Percentiles rank a stretch among this genome's conserved stretches.
Conservation (phyloP, 2,329 filamentous ascomycete genomes). For the Coniosporium tulheliwenetii region DNA sequence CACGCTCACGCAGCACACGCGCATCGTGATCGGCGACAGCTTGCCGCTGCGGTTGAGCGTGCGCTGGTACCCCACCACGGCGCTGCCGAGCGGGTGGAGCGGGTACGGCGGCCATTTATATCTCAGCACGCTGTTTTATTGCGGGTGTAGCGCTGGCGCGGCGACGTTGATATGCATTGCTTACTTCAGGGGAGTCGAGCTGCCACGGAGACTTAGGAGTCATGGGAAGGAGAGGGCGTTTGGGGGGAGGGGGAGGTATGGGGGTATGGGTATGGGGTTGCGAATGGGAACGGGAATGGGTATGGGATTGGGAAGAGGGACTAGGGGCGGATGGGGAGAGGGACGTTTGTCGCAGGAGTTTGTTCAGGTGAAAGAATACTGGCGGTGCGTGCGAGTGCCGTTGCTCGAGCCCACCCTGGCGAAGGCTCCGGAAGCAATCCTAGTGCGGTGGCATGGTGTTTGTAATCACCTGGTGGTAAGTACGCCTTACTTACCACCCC, state of each 20-base stretch:
- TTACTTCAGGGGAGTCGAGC: slow-evolving; percentile 37
- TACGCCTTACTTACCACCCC: no score
- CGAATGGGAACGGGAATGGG: slow-evolving; percentile 24
- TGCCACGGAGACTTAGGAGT: slow-evolving; percentile 35
- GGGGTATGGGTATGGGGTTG: slow-evolving; percentile 15
- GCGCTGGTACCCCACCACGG: slow-evolving; percentile 69
- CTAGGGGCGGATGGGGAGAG: slow-evolving; percentile 5
- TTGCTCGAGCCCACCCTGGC: no score
- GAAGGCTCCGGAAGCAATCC: no score
- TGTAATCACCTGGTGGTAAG: no score
- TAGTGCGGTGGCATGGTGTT: no score
- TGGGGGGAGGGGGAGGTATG: slow-evolving; percentile 19
- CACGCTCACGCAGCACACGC: slow-evolving; percentile 37
- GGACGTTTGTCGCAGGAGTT: no score
- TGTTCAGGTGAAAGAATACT: no score
- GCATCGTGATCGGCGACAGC: slow-evolving; percentile 75
- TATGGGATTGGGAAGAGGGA: slow-evolving; percentile 28
- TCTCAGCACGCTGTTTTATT: slow-evolving; percentile 33
- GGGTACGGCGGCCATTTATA: slow-evolving; percentile 35
- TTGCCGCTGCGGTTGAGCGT: slow-evolving; percentile 67
- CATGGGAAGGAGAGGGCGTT: slow-evolving; percentile 39
- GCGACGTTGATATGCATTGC: slow-evolving; percentile 35
- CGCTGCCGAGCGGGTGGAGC: slow-evolving; percentile 43
- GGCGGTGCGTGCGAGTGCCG: no score
- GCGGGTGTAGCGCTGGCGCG: slow-evolving; percentile 28